Evolutionary conservation across 495 filamentous ascomycete genomes (phyloP), one percentile per base, ranked within the genome.

Genomic region (Collariella sp.): DNA sequence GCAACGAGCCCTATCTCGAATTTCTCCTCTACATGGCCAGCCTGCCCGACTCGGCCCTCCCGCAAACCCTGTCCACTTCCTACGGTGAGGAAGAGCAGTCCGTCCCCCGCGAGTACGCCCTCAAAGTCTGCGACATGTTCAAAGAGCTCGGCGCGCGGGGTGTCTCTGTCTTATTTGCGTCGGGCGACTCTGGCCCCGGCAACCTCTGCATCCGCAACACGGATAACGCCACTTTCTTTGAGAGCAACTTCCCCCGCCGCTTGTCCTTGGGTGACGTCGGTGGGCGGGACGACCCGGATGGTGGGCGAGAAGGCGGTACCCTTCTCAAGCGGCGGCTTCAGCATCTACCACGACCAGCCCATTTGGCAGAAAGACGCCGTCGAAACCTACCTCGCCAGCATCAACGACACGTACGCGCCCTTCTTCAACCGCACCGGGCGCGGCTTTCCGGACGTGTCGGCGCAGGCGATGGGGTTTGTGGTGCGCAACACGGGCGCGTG

Each of bases 41-140:
- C 22, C 61, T 62, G 23, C 47, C 61, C 0, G 63, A 70, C 54
- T 29, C 44, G 10, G 72, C 80, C n/a, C 70, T 91, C 1, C 87
- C 87, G 2, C 81, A 85, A 56, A 81, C 83, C 5, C 77, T 90
- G 54, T 81, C 84, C 15, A 86, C 79, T 51, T 86, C 82, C 0
- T 91, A 91, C 63, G 86, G 84, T 24, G 87, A 90, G 53, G 79
- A 87, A 39, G 87, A 91, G 66, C 56, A 86, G 71, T 81, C 75
- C 22, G 76, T 89, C 1, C 83, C 85, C 2, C 66, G 69, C 20
- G 61, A 72, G 1, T 91, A 88, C 61, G 81, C 84, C 22, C 67
- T 72, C 13, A 73, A 68, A 33, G 80, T 86, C 10, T 90, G 87
- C 72, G 79, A 83, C 59, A 64, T 84, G 36, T 82, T 79, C 66